Conservation (phyloP, 2,329 filamentous ascomycete genomes). For the Colletotrichum magnum region DNA sequence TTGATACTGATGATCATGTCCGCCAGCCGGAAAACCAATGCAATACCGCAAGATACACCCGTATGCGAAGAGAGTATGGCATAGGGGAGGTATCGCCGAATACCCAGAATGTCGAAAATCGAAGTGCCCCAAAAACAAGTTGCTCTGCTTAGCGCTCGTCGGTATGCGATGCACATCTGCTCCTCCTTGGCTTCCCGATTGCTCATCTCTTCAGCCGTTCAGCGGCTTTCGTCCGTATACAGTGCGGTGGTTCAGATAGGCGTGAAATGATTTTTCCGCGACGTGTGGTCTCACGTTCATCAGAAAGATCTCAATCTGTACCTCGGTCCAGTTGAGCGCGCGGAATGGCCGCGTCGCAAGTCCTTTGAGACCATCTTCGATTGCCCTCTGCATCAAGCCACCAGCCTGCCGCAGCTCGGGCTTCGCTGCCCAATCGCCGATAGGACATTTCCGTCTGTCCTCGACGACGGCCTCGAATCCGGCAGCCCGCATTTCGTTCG, state of each 20-base stretch:
- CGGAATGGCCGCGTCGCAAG: conserved; percentile 55
- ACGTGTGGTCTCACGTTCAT: conserved; percentile 57
- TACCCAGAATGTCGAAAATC: conserved; percentile 21
- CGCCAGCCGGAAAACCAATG: conserved; percentile 23
- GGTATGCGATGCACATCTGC: neutral
- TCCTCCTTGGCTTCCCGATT: neutral
- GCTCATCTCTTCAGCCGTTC: neutral
- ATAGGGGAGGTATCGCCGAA: conserved; percentile 23
- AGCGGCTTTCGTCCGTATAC: conserved; percentile 57
- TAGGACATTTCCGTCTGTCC: conserved; percentile 61
- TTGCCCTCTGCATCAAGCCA: conserved; percentile 59
- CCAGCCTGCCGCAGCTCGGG: conserved; percentile 56
- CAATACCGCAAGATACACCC: conserved; percentile 30
- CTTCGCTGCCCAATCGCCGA: conserved; percentile 63
- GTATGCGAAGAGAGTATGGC: conserved; percentile 18
- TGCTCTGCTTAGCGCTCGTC: conserved; percentile 7
- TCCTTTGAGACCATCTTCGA: conserved; percentile 57
- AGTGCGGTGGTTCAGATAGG: conserved; percentile 57
- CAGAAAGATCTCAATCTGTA: conserved; percentile 61
- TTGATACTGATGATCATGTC: conserved; percentile 18
- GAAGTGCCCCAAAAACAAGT: neutral
- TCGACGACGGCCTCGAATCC: conserved; percentile 59
- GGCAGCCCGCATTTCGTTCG: conserved; percentile 52
- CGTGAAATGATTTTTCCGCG: conserved; percentile 52
- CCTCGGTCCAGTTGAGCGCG: conserved; percentile 55